Evolutionary conservation across 495 filamentous ascomycete genomes (phyloP).

Genomic region (Aspergillus homomorphus): DNA sequence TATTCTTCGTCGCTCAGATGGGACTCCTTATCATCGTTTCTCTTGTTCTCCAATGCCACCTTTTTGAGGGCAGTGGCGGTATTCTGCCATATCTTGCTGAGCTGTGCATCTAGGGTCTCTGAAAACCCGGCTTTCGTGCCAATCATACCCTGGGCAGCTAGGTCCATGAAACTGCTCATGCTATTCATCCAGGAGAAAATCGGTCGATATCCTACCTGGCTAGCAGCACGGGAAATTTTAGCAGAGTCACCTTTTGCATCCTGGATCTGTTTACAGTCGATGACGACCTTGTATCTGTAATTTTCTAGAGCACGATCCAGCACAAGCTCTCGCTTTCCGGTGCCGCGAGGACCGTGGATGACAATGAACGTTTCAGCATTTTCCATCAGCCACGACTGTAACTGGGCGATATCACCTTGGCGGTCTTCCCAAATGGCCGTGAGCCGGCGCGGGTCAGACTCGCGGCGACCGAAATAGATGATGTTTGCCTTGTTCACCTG

Average conservation of each 20-base stretch:
- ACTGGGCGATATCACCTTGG: constrained; percentile 70
- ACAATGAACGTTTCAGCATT: constrained; percentile 90
- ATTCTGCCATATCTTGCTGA: constrained; percentile 88
- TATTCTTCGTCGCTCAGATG: constrained; percentile 79
- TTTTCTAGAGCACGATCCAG: constrained; percentile 77
- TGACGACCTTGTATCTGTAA: constrained; percentile 74
- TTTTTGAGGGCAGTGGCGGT: constrained; percentile 75
- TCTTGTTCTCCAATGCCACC: constrained; percentile 65
- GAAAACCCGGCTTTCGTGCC: constrained; percentile 94
- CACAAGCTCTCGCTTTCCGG: constrained; percentile 84
- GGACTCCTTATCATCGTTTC: constrained; percentile 71
- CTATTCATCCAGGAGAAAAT: constrained; percentile 97
- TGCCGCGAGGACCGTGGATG: constrained; percentile 86
- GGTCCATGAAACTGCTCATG: constrained; percentile 83
- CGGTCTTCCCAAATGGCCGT: constrained; percentile 86
- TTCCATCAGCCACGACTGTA: constrained; percentile 84
- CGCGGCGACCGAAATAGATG: constrained; percentile 53
- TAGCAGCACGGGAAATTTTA: constrained; percentile 77
- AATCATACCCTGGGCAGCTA: constrained; percentile 90
- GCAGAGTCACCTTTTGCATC: constrained; percentile 89
- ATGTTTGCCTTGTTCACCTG: constrained; percentile 68
- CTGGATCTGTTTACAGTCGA: constrained; percentile 92
- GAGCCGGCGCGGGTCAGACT: constrained; percentile 64
- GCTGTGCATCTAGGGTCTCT: constrained; percentile 86
- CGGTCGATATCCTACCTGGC: constrained; percentile 85